Base-by-base conservation (phyloP, 805 yeast species). In the Cyberlindnera euphorbiiphila region DNA sequence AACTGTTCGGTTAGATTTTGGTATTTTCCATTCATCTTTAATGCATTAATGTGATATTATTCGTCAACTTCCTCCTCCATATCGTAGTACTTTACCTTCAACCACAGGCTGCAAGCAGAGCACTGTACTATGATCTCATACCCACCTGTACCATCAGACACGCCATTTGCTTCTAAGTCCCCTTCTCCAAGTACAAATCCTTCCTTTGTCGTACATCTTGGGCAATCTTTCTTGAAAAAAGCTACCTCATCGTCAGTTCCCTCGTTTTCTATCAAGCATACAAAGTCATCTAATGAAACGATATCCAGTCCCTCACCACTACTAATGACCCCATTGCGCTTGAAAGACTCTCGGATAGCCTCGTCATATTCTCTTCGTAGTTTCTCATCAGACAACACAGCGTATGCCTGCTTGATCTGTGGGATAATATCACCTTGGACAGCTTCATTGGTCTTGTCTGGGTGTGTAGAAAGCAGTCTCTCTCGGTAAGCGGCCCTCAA, bases 41-140 rank as follows among this genome's bases (percentile, higher is more conserved):
- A n/a, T n/a, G n/a, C n/a, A n/a, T n/a, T n/a, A n/a, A n/a, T n/a
- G n/a, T n/a, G n/a, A n/a, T n/a, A n/a, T n/a, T n/a, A 15, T 6
- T 27, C 29, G 11, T 12, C 10, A 29, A 10, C 19, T 25, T 14
- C 33, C 6, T 60, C 62, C 2, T 56, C 64, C 9, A 56, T 39
- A 46, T 77, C 88, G 47, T 68, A 76, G 52, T 81, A 85, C 46
- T 68, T 71, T 2, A 91, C 88, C 34, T 77, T 76, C 18, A 91
- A 60, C 96, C 96, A 91, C 21, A 88, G 56, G 56, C 95, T 85
- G 58, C 98, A 91, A 22, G 84, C 78, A 10, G 64, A 56, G 56
- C 98, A 91, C 52, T 89, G 96, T 0, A 85, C 76, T 16, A 85
- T 68, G 2, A 89, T 70, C 45, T 81, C 83, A 46, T 67, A 81